Conservation (phyloP, 768 basidiomycete genomes). For the Termitomyces titanicus region DNA sequence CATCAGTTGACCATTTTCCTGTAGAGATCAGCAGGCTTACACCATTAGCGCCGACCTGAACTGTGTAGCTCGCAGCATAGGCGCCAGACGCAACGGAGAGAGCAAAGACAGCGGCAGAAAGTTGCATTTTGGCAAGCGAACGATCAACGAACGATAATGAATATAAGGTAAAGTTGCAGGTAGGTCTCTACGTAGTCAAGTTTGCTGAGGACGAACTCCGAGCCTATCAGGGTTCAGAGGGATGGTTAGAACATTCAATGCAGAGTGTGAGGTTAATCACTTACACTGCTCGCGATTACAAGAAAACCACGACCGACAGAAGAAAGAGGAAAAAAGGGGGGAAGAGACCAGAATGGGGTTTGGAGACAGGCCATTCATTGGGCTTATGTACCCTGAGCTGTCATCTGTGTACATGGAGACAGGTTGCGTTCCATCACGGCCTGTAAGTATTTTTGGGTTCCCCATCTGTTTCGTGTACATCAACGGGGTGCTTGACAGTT, state of each 20-base stretch:
- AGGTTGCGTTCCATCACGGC: not conserved
- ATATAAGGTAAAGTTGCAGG: slow-evolving; percentile 1
- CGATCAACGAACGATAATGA: slow-evolving; percentile 19
- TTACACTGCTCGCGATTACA: slow-evolving; percentile 44
- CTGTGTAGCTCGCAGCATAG: slow-evolving; percentile 30
- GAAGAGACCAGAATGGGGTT: not conserved
- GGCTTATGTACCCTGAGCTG: not conserved
- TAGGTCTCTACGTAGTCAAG: not conserved
- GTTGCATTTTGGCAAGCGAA: slow-evolving; percentile 43
- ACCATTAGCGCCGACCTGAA: slow-evolving; percentile 40
- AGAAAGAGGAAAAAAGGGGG: slow-evolving; percentile 17
- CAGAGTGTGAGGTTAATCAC: slow-evolving; percentile 11
- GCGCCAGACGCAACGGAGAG: slow-evolving; percentile 36
- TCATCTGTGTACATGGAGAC: slow-evolving; percentile 11
- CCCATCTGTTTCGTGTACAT: not conserved
- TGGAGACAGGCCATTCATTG: not conserved
- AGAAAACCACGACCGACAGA: slow-evolving; percentile 30
- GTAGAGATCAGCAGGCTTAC: slow-evolving; percentile 18
- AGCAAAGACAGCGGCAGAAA: slow-evolving; percentile 39
- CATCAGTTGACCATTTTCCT: not conserved
- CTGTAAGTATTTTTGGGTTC: too few species aligned
- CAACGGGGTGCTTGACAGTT: not conserved
- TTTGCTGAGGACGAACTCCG: slow-evolving; percentile 23
- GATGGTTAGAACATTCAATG: not conserved
- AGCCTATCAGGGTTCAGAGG: slow-evolving; percentile 24